phyloP scores from a whole-genome alignment of 106 monocot species.

The Agapanthus africanus region DNA sequence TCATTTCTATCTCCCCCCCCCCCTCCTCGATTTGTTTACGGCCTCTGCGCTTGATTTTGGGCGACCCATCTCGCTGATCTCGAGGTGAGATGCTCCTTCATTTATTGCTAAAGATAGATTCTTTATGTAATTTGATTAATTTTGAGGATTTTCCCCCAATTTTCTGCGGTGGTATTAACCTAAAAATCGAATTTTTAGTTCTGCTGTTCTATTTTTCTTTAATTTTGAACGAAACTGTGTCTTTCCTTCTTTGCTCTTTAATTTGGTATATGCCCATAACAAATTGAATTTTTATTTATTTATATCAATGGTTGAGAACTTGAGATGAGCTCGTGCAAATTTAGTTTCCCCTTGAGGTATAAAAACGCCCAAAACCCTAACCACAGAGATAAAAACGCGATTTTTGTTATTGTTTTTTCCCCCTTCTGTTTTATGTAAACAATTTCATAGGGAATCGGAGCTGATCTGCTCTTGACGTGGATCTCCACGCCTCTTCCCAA shows the following conservation, averaged over 20 bases:
- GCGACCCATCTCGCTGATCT: neutral
- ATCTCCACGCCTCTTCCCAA: constrained; percentile 6
- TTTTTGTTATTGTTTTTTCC: neutral
- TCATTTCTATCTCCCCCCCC: too few relatives aligned
- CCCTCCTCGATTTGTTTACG: neutral
- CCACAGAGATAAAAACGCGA: neutral
- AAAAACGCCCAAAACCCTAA: neutral
- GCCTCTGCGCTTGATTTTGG: neutral
- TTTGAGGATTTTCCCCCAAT: neutral
- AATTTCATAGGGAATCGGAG: constrained; percentile 3
- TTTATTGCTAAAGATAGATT: neutral
- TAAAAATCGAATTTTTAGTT: too few relatives aligned
- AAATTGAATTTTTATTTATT: neutral
- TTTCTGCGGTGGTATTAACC: neutral
- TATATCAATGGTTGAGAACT: too few relatives aligned
- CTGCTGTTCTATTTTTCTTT: neutral
- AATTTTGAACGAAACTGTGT: neutral
- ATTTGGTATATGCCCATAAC: neutral
- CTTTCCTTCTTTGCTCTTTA: too few relatives aligned
- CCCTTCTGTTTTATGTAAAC: neutral
- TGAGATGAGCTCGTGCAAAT: too few relatives aligned
- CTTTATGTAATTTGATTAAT: neutral
- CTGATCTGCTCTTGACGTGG: constrained; percentile 4
- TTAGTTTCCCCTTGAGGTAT: neutral
- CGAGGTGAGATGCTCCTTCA: constrained; percentile 1